Conservation (phyloP, 352 stramenopile genomes). For the Globisporangium nodosum region DNA sequence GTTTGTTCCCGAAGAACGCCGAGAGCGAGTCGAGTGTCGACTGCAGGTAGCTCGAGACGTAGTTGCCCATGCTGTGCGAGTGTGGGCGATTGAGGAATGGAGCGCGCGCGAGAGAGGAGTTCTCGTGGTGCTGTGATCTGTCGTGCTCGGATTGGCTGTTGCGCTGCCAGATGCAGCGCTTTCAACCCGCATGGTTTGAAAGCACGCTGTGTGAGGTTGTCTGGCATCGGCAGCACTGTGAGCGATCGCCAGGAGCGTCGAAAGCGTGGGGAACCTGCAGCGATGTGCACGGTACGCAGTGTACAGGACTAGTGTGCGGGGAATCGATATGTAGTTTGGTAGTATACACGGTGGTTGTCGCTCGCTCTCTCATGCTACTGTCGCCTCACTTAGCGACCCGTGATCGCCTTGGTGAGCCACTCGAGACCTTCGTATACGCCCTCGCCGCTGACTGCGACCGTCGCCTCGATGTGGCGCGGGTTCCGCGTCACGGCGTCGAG, state of each 20-base stretch:
- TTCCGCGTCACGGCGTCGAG: slow-evolving; percentile 31
- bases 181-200: too few species aligned
- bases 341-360: neutral
- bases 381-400: neutral
- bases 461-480: slow-evolving; percentile 21
- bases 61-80: slow-evolving; percentile 32
- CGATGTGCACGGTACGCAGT: neutral
- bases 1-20: slow-evolving; percentile 21
- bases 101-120: neutral
- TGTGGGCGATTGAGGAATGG: neutral
- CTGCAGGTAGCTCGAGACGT: slow-evolving; percentile 30
- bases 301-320: neutral
- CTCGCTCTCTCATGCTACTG: too few species aligned
- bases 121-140: too few species aligned
- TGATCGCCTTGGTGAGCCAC: slow-evolving; percentile 34
- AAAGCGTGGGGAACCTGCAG: neutral
- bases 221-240: too few species aligned
- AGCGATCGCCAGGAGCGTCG: too few species aligned
- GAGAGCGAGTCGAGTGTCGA: slow-evolving; percentile 23
- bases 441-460: slow-evolving; percentile 24
- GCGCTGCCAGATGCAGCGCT: neutral
- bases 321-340: too few species aligned
- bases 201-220: too few species aligned
- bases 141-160: too few species aligned
- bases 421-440: slow-evolving; percentile 38